phyloP scores from a whole-genome alignment of 768 basidiomycete genomes.

The Asterophora parasitica region DNA sequence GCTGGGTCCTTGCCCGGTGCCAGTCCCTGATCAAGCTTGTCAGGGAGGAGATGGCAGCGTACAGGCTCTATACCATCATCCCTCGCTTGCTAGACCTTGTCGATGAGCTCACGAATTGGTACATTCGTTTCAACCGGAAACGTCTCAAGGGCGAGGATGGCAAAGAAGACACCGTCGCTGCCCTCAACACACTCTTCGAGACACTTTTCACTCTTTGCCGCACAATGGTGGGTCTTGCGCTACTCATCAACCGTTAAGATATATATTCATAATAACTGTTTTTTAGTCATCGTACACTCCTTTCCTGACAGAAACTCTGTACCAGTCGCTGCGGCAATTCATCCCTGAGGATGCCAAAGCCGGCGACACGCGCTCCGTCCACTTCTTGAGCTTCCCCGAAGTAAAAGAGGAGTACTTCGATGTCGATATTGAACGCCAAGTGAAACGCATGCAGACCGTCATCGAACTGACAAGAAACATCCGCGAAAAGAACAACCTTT shows the following conservation, averaged over 20 bases:
- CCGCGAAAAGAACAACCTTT: constrained; percentile 81
- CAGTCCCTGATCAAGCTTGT: constrained; percentile 94
- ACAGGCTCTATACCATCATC: constrained; percentile 95
- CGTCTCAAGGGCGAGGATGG: constrained; percentile 95
- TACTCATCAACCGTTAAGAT: background rate
- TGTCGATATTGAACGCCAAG: constrained; percentile 87
- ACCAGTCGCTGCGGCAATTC: constrained; percentile 83
- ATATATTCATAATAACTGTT: constrained; percentile 3
- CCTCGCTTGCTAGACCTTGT: constrained; percentile 90
- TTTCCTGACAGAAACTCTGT: constrained; percentile 94
- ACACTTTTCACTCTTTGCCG: constrained; percentile 89
- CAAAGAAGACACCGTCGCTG: constrained; percentile 77
- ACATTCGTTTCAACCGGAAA: constrained; percentile 97
- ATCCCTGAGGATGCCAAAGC: constrained; percentile 70
- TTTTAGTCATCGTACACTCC: constrained; percentile 93
- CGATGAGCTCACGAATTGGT: constrained; percentile 98
- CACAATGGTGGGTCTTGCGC: constrained; percentile 67
- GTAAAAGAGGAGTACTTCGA: constrained; percentile 96
- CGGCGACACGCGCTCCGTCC: constrained; percentile 85
- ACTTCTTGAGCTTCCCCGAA: constrained; percentile 92
- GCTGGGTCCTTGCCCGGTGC: constrained; percentile 97
- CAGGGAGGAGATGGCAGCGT: constrained; percentile 92
- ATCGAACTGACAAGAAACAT: constrained; percentile 89
- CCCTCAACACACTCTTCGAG: constrained; percentile 95
- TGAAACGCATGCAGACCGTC: constrained; percentile 90